phyloP scores from a whole-genome alignment of 176 grass and related monocot genomes.

The Rhynchospora tenuis region DNA sequence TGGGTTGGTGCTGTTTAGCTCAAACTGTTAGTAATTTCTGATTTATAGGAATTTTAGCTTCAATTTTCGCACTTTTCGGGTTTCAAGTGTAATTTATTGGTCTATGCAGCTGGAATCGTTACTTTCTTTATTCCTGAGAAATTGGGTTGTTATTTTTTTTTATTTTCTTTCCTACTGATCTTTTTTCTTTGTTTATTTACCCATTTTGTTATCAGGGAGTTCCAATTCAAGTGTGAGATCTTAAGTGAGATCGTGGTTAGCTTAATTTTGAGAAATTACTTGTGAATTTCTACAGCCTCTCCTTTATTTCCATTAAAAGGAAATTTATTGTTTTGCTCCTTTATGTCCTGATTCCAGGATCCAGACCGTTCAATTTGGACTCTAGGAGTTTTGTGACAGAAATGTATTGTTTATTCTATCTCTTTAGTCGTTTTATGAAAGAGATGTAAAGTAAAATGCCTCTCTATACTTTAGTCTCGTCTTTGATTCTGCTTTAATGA shows the following conservation, averaged over 20 bases:
- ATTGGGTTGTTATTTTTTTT: too few relatives aligned
- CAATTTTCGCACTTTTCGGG: conserved; percentile 5
- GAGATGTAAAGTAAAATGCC: not conserved
- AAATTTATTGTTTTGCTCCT: not conserved
- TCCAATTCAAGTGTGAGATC: not conserved
- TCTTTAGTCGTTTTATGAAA: not conserved
- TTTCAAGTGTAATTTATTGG: not conserved
- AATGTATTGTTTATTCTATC: not conserved
- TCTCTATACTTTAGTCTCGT: not conserved
- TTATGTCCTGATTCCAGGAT: not conserved
- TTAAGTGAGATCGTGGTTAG: not conserved
- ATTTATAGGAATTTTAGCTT: conserved; percentile 4
- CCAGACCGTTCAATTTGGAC: not conserved
- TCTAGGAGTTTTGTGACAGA: not conserved
- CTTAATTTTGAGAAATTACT: not conserved
- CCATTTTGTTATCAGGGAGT: not conserved
- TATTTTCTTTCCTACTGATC: not conserved
- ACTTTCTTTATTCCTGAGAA: not conserved
- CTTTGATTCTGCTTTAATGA: not conserved
- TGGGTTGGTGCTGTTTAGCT: conserved; percentile 28
- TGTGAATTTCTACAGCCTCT: not conserved
- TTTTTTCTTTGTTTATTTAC: not conserved
- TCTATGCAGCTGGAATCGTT: not conserved
- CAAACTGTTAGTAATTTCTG: conserved; percentile 26
- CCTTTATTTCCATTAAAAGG: not conserved